Base-by-base conservation (phyloP, 176 grass and related monocot species). In the Paspalum notatum region DNA sequence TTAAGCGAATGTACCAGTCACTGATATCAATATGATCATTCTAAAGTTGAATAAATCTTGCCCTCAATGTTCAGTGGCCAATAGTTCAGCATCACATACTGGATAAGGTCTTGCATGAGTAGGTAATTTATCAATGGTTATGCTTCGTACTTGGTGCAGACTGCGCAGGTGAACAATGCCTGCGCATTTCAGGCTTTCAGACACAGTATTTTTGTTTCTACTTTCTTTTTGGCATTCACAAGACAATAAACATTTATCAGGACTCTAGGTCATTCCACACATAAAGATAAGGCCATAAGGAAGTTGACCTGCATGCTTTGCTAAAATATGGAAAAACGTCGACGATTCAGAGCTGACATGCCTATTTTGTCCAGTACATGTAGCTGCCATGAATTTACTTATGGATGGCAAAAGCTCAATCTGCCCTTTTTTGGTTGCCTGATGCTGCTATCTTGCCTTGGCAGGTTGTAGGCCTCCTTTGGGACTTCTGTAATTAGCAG, bases 401-500 rank as follows among this genome's bases (percentile, higher is more conserved):
- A 11, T 68, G 40, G 12, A 61, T 68, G 40, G 12, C 61, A 47
- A 59, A 32, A 32, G 38, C 12, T 47, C 44, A 52, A 10, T 15
- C 9, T 62, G 4, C 6, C 55, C 8, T 52, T 32, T 32, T 32
- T 32, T 32, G 43, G 17, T 40, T 48, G 25, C 68, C 77, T 86
- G 7, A 51, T 61, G 43, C 11, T 21, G 13, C 4, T 71, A 44
- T 12, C 41, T 22, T 75, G 48, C 8, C 3, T 21, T 76, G 70
- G n/a, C 85, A 87, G 85, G 72, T 18, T 82, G 62, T 53, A 39
- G 44, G 6, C 62, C 12, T 67, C 10, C 5, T 75, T 21, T 70
- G 13, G 62, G 20, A 44, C 26, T 54, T 72, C n/a, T 71, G 46
- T 8, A n/a, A 67, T 6, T 45, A 37, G 13, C 59, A 13, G 13